Evolutionary conservation across 2,329 filamentous ascomycete species (phyloP), one percentile per base, ranked within the genome.

Genomic region (Cladophialophora bantiana): DNA sequence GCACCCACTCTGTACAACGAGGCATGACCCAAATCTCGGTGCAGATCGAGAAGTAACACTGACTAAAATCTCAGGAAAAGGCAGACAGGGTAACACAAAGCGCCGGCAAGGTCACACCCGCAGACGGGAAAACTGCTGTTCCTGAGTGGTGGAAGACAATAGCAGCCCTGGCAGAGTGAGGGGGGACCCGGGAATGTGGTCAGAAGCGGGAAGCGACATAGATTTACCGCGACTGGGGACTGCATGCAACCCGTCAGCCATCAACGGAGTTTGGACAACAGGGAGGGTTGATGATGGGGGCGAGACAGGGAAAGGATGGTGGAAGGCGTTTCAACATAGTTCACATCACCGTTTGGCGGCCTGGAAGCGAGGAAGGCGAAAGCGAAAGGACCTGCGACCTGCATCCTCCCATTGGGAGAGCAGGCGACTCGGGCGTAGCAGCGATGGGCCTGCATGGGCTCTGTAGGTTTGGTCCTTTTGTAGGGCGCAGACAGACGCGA

Each of bases 21-120:
- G 42, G 42, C 42, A 60, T 9, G 65, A 36, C 55, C 38, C 54
- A 62, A 68, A 70, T 70, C 68, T 70, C 65, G 68, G 68, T 63
- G 63, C 65, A 34, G 62, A 65, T 64, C 38, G 50, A 18, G 35
- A 50, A 13, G 45, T 53, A 53, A 13, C 45, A 26, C 42, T 2
- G 42, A n/a, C 40, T 61, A 32, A 38, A 54, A n/a, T 26, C 55
- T 40, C 26, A 59, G 45, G 48, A 61, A 40, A 35, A 15, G 38
- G 31, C 7, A 9, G 36, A 12, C 48, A 64, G n/a, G 26, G 61
- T 62, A 5, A 42, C 36, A 62, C 59, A 55, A 38, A 45, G 36
- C 35, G 13, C 35, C 12, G 52, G 2, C 35, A 35, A n/a, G 35
- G 59, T 62, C 31, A 57, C 61, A 64, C 40, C 58, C 32, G 58